Percentiles rank a stretch among this genome's conserved stretches.
Conservation (phyloP, 1,284 basidiomycete genomes). For the Apiotrichum domesticum region DNA sequence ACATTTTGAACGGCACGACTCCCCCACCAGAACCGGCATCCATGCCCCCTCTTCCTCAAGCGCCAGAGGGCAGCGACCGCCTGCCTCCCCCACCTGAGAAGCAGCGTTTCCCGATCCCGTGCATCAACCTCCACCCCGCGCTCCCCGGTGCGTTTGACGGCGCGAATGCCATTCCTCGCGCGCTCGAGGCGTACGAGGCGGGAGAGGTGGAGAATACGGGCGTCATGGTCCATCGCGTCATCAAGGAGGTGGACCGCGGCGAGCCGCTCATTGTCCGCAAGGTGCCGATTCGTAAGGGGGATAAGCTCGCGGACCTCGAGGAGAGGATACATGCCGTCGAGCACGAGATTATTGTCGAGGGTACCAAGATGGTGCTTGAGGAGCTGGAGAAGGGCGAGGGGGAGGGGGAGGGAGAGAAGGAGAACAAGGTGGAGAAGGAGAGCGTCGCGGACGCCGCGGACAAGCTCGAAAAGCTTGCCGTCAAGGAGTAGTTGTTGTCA, state of each 20-base stretch:
- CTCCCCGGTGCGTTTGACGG: conserved; percentile 93
- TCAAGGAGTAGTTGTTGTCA: not conserved
- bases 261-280: conserved; percentile 76
- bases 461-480: not conserved
- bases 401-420: not conserved
- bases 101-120: conserved; percentile 58
- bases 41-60: conserved; percentile 26
- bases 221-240: conserved; percentile 90
- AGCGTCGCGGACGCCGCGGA: not conserved
- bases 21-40: conserved; percentile 17
- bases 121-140: conserved; percentile 96
- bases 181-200: conserved; percentile 78
- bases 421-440: not conserved
- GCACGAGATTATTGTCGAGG: conserved; percentile 88
- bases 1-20: conserved; percentile 44
- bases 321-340: conserved; percentile 73
- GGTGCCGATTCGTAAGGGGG: conserved; percentile 66
- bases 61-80: conserved; percentile 4
- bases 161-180: conserved; percentile 78
- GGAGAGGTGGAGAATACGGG: conserved; percentile 74
- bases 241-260: conserved; percentile 88
- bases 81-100: conserved; percentile 20
- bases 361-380: conserved; percentile 62
- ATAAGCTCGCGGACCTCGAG: conserved; percentile 69
- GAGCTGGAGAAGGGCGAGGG: conserved; percentile 19